Base-by-base conservation (phyloP, 1,284 basidiomycete genomes). In the Ganoderma meredithae region DNA sequence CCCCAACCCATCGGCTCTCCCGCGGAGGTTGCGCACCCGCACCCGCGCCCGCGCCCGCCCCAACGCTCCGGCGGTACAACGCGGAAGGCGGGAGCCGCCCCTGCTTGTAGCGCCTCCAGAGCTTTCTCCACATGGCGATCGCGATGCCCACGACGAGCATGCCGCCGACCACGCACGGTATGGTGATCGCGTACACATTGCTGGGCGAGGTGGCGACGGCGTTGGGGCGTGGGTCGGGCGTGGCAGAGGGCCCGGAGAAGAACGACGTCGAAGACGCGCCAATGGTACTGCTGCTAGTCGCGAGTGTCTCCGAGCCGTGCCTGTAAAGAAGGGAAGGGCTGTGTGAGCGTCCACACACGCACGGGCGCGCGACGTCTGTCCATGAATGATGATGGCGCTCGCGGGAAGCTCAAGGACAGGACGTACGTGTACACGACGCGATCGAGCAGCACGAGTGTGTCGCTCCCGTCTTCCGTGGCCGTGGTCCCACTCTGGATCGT, bases 391-490 rank as follows among this genome's bases (percentile, higher is more conserved):
- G n/a, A n/a, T n/a, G n/a, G n/a, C n/a, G n/a, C n/a, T n/a, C n/a
- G n/a, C n/a, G n/a, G n/a, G n/a, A n/a, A n/a, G n/a, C n/a, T n/a
- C n/a, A n/a, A n/a, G n/a, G n/a, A n/a, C n/a, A n/a, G 41, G n/a
- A 73, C 76, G 47, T 33, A 75, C 74, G 73, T 71, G 63, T 78
- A 77, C 3, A 72, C 44, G 40, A 75, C 64, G 44, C 73, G 74
- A 59, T 78, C 76, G 10, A 78, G 64, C 9, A 77, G 55, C 2
- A 73, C 61, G 43, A 76, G 56, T 31, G 75, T 74, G 62, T 56
- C 49, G 9, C 44, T 31, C 8, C 62, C 67, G 17, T 25, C 33
- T 49, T 22, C 47, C 33, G 33, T 36, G 33, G 33, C 8, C 33
- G 33, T 36, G 22, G 22, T 25, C 12, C 47, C 47, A 5, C 47